A percentile compares a stretch with the other conserved stretches of the same genome.
phyloP scores from a whole-genome alignment of 345 rosid species.

The Syzygium aqueum region DNA sequence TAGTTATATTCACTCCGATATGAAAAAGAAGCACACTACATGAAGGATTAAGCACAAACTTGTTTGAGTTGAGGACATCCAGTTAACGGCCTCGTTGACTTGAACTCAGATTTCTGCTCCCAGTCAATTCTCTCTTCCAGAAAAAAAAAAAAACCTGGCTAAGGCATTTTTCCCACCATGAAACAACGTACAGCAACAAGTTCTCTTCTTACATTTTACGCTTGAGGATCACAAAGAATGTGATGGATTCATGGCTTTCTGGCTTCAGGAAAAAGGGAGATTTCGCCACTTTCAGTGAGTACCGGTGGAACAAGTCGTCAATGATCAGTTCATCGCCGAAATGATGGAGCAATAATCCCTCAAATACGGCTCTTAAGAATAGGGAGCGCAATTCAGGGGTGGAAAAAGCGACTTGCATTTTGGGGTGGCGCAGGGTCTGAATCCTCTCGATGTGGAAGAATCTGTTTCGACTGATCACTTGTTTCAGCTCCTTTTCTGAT shows the following conservation, averaged over 20 bases:
- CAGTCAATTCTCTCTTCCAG: neutral
- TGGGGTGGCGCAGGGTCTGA: neutral
- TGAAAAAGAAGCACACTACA: neutral
- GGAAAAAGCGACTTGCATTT: neutral
- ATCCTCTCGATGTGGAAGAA: neutral
- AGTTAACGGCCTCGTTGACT: neutral
- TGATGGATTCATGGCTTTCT: neutral
- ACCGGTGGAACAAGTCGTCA: neutral
- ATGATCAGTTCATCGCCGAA: neutral
- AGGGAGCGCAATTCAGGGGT: neutral
- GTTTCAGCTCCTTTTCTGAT: neutral
- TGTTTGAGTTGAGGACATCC: neutral
- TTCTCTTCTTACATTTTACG: neutral
- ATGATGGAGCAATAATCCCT: neutral
- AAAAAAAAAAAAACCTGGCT: neutral
- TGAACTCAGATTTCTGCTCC: neutral
- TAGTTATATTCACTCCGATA: neutral
- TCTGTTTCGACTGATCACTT: neutral
- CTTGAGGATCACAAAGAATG: neutral
- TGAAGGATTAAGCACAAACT: neutral
- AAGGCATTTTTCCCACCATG: neutral
- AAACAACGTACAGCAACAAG: neutral
- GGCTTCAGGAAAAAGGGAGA: neutral
- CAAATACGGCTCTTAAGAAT: neutral
- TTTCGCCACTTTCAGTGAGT: neutral